Evolutionary conservation across 2,329 filamentous ascomycete genomes (phyloP).

Genomic region (Colletotrichum musae): DNA sequence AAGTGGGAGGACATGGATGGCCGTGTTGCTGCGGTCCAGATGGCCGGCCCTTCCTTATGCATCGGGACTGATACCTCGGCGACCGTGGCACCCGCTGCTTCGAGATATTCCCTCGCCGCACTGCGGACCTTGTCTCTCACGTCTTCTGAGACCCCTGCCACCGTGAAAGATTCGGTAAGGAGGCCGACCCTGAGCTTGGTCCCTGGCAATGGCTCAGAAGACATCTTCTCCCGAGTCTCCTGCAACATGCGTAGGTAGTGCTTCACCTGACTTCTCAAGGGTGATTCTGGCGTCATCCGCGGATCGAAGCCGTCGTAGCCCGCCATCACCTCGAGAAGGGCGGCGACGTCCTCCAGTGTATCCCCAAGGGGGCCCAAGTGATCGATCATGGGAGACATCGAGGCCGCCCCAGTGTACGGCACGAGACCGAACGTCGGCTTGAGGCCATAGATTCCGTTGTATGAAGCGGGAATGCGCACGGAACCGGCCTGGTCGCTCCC

Average conservation of each 20-base stretch:
- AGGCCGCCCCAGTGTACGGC: constrained; percentile 59
- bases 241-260: no score
- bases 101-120: constrained; percentile 47
- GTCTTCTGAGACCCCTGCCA: constrained; percentile 51
- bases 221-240: no score
- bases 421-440: constrained; percentile 59
- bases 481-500: constrained; percentile 52
- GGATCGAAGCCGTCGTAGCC: constrained; percentile 59
- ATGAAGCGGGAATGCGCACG: constrained; percentile 50
- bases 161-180: no score
- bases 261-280: no score
- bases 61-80: constrained; percentile 62
- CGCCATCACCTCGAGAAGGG: constrained; percentile 56
- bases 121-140: constrained; percentile 46
- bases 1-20: constrained; percentile 52
- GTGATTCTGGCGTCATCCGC: no score
- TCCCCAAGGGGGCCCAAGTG: constrained; percentile 60
- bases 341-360: constrained; percentile 56
- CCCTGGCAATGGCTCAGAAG: no score
- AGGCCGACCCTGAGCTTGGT: no score
- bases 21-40: constrained; percentile 66
- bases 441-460: constrained; percentile 51
- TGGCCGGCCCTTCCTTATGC: constrained; percentile 61
- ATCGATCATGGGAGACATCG: constrained; percentile 59
- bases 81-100: constrained; percentile 60